Evolutionary conservation across 345 rosid species (phyloP).

Genomic region (Moricandia moricandioides): DNA sequence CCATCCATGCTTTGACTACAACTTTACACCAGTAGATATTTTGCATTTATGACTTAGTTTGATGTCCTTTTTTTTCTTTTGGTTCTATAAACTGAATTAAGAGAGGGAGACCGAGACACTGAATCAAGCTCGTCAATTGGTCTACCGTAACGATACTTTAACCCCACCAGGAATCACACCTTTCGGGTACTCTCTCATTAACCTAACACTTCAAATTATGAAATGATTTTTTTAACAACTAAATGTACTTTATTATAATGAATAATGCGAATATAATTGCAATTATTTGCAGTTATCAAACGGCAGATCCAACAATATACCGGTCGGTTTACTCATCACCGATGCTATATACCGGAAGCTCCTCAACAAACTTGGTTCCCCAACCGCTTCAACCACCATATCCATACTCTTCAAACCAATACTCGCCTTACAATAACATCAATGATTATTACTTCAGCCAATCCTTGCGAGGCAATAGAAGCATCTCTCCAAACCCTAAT

Average conservation of each 20-base stretch:
- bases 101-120: conserved; percentile 99
- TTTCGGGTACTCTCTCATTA: conserved; percentile 43
- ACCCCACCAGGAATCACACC: conserved; percentile 47
- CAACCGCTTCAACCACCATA: conserved; percentile 43
- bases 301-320: conserved; percentile 55
- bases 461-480: conserved; percentile 43
- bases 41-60: conserved; percentile 25
- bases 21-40: conserved; percentile 11
- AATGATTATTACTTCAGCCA: conserved; percentile 80
- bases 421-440: conserved; percentile 37
- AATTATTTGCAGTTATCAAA: conserved; percentile 47
- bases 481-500: conserved; percentile 40
- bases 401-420: conserved; percentile 53
- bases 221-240: not conserved
- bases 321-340: conserved; percentile 63
- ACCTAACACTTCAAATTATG: not conserved
- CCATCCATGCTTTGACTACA: conserved; percentile 30
- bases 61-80: conserved; percentile 13
- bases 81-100: conserved; percentile 24
- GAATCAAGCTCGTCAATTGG: conserved; percentile 98
- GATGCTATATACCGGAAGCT: conserved; percentile 50
- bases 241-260: not conserved
- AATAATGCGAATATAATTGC: not conserved
- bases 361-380: conserved; percentile 45
- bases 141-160: conserved; percentile 70